Evolutionary conservation across 1,139 yeast genomes (phyloP).

Genomic region (Kodamaea sp.): DNA sequence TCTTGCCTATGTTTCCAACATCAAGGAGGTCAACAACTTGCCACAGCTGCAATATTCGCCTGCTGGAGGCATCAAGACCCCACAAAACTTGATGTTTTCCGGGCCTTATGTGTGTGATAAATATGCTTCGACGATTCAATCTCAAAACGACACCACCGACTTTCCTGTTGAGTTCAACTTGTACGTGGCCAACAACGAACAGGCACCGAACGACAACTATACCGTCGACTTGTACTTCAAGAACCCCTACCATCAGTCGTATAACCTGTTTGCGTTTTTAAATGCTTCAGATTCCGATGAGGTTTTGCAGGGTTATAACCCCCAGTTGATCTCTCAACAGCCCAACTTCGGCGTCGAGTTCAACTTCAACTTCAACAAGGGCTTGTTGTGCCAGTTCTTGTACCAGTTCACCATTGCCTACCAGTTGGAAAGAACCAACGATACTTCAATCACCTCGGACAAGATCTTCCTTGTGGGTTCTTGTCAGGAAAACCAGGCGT

Average conservation of each 20-base stretch:
- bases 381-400: conserved; percentile 21
- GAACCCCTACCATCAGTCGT: conserved; percentile 14
- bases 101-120: conserved; percentile 23
- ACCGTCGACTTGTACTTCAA: conserved; percentile 22
- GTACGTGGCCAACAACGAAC: conserved; percentile 16
- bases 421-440: conserved; percentile 17
- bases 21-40: conserved; percentile 13
- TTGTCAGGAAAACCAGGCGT: conserved; percentile 17
- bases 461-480: conserved; percentile 24
- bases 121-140: conserved; percentile 18
- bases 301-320: conserved; percentile 18
- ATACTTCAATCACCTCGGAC: conserved; percentile 14
- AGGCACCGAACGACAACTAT: conserved; percentile 18
- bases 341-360: conserved; percentile 21
- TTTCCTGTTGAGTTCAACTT: conserved; percentile 21
- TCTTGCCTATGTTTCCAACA: conserved; percentile 13
- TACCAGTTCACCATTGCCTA: conserved; percentile 21
- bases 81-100: conserved; percentile 15
- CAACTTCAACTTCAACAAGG: conserved; percentile 20
- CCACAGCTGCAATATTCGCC: conserved; percentile 1
- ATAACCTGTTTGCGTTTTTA: conserved; percentile 17
- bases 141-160: conserved; percentile 16
- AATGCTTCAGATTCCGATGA: conserved; percentile 17
- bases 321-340: conserved; percentile 19
- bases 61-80: conserved; percentile 13